Conservation (phyloP, 108 stramenopile species). For the Hondaea fermentalgiana region DNA sequence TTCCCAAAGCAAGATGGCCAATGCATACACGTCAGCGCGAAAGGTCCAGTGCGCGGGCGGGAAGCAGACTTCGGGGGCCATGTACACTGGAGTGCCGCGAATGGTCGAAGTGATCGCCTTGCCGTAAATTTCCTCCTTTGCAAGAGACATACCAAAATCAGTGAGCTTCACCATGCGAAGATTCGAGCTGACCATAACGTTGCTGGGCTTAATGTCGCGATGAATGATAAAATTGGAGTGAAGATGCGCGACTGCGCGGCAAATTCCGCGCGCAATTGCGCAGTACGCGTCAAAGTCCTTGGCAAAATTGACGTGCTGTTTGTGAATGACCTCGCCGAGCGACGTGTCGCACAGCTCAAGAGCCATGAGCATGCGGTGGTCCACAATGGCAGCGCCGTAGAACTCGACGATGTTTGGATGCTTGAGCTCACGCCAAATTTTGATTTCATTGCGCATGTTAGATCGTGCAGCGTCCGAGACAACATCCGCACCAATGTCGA, state of each 20-base stretch:
- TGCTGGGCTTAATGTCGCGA: slow-evolving; percentile 50
- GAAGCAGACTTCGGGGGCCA: not conserved
- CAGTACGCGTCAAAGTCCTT: not conserved
- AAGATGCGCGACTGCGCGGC: slow-evolving; percentile 25
- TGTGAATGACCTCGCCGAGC: not conserved
- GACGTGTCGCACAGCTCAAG: not conserved
- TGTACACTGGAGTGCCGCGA: not conserved
- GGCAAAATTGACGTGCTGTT: not conserved
- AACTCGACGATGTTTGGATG: not conserved
- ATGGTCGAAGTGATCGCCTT: not conserved
- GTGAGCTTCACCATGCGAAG: not conserved
- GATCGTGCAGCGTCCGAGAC: not conserved
- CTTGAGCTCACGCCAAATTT: not conserved
- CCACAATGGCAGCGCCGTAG: not conserved
- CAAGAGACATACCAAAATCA: not conserved
- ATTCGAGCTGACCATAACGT: slow-evolving; percentile 31
- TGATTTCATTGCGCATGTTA: not conserved
- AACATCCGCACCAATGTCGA: not conserved
- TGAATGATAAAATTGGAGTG: slow-evolving; percentile 41
- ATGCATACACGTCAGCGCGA: not conserved
- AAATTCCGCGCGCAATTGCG: not conserved
- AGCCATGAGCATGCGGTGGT: not conserved
- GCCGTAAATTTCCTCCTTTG: not conserved
- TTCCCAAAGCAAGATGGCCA: not conserved
- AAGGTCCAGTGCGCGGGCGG: not conserved